phyloP scores from a whole-genome alignment of 805 yeast genomes.

The Lipomyces anomalus region DNA sequence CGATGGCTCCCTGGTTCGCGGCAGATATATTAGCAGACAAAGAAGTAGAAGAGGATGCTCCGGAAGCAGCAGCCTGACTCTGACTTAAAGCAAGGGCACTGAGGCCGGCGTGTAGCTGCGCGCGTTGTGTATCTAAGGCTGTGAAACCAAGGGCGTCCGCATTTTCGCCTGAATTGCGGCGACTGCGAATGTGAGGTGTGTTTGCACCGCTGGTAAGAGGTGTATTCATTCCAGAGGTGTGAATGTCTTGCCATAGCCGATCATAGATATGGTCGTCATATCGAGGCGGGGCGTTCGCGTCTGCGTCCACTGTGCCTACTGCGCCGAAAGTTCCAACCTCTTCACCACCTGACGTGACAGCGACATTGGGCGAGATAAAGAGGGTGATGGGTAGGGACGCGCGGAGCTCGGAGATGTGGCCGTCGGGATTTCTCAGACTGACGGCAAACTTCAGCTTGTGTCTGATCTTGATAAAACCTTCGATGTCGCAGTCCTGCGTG shows the following conservation, averaged over 20 bases:
- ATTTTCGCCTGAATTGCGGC: slow-evolving; percentile 33
- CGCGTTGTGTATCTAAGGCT: slow-evolving; percentile 32
- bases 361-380: slow-evolving; percentile 77
- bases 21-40: too few species aligned
- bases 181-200: slow-evolving; percentile 36
- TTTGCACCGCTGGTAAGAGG: slow-evolving; percentile 37
- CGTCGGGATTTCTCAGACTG: slow-evolving; percentile 78
- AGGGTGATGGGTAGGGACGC: slow-evolving; percentile 80
- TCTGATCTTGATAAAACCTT: slow-evolving; percentile 66
- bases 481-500: slow-evolving; percentile 81
- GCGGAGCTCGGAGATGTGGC: slow-evolving; percentile 84
- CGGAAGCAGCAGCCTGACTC: slow-evolving; percentile 6
- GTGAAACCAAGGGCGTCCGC: slow-evolving; percentile 26
- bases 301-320: slow-evolving; percentile 16
- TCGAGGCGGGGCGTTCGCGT: slow-evolving; percentile 68
- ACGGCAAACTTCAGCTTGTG: slow-evolving; percentile 82
- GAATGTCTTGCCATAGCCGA: slow-evolving; percentile 62
- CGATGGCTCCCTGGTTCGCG: slow-evolving; percentile 4
- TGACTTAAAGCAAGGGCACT: slow-evolving; percentile 33
- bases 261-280: slow-evolving; percentile 80
- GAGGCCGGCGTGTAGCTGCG: slow-evolving; percentile 37
- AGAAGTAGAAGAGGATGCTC: too few species aligned
- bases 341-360: slow-evolving; percentile 47
- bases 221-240: slow-evolving; percentile 35
- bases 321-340: slow-evolving; percentile 13